Base-by-base conservation (phyloP, 495 filamentous ascomycete genomes). In the Penicillium canescens region DNA sequence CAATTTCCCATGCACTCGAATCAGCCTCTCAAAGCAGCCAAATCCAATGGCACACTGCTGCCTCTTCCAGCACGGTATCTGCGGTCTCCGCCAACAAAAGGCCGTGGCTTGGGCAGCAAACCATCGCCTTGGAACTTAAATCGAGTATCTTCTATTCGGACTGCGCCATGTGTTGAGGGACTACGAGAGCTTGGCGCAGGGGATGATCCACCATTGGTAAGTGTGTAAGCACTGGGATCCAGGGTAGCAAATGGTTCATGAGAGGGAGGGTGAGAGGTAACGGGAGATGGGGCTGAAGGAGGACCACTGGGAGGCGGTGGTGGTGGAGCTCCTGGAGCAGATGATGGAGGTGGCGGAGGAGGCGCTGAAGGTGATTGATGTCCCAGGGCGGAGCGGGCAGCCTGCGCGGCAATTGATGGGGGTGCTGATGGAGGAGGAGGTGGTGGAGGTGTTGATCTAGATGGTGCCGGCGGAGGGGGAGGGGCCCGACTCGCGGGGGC, bases 31-130 rank as follows among this genome's bases (percentile, higher is more conserved):
- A 74, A 63, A 41, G 68, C 63, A 53, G 76, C 82, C 65, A 98
- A 72, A 75, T 98, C 90, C 63, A 98, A 78, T 37, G 94, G 94
- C 37, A 98, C 91, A 75, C 89, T 96, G 71, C 91, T 96, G 20
- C 90, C 93, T 65, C 92, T 81, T 8, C 94, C 94, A 23, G 93
- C 94, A 37, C 92, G 79, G 72, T 98, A 98, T 60, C 83, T 81
- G 64, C 89, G 90, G 33, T 75, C 68, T 26, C 78, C 84, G 3
- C 89, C 88, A 7, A 75, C 67, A 63, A 94, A 97, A 3, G 85
- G 82, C 52, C 92, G 79, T 39, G 94, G 93, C 61, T 89, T 92
- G 2, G 94, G 92, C 16, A 98, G 76, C 56, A 89, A 78, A 33
- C 81, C 82, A 50, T 98, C 93, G 28, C 83, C 78, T 59, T 90